phyloP scores from a whole-genome alignment of 139 green algal species.

The Chlorella sp. region DNA sequence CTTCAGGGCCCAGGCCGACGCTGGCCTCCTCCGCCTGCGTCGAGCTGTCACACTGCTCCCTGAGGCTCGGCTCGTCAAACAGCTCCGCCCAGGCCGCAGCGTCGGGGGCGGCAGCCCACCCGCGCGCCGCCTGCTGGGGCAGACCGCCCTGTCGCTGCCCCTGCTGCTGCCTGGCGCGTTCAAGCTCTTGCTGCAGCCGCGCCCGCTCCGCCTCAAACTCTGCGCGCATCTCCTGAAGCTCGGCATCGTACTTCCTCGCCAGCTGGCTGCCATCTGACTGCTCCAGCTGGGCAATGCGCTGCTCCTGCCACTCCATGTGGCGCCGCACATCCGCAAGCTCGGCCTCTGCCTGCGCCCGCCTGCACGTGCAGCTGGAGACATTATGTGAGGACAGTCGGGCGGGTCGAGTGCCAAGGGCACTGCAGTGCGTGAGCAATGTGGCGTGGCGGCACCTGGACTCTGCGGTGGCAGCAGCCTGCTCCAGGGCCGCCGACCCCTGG shows the following conservation, averaged over 20 bases:
- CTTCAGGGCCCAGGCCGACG: neutral
- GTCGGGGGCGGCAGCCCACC: neutral
- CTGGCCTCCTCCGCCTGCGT: slow-evolving; percentile 8
- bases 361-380: slow-evolving; percentile 39
- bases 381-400: slow-evolving; percentile 2
- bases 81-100: slow-evolving; percentile 2
- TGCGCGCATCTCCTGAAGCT: slow-evolving; percentile 9
- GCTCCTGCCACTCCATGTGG: slow-evolving; percentile 19
- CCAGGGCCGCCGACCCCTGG: neutral
- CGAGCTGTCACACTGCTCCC: neutral
- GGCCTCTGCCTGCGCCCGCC: slow-evolving; percentile 9
- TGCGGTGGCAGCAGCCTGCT: neutral
- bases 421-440: neutral
- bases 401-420: neutral
- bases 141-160: neutral
- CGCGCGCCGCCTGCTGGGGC: neutral
- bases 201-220: slow-evolving; percentile 1
- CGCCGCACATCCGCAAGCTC: neutral
- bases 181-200: neutral
- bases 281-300: slow-evolving; percentile 17
- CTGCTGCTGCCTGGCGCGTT: neutral
- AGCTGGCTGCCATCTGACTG: slow-evolving; percentile 4
- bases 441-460: neutral
- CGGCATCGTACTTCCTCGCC: slow-evolving; percentile 9
- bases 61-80: slow-evolving; percentile 1